phyloP scores from a whole-genome alignment of 2,329 filamentous ascomycete genomes.

The Penicillium palitans region DNA sequence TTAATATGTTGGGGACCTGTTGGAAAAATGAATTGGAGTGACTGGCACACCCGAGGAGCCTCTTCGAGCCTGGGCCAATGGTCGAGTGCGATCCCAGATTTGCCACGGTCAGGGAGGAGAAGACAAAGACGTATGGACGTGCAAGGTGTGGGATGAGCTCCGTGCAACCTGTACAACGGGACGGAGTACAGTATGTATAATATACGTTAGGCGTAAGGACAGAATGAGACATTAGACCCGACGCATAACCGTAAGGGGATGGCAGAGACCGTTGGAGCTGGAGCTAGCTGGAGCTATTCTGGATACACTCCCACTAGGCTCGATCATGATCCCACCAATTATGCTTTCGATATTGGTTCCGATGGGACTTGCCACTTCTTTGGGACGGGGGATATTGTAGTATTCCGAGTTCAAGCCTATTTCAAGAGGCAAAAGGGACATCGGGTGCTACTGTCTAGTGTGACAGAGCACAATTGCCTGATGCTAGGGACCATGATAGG shows the following conservation, averaged over 20 bases:
- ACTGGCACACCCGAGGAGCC: slow-evolving; percentile 1
- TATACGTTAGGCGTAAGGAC: slow-evolving; percentile 5
- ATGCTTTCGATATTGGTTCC: not conserved
- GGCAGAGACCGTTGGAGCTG: slow-evolving; percentile 7
- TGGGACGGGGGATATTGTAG: not conserved
- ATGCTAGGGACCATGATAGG: not conserved
- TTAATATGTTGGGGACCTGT: not conserved
- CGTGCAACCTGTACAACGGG: not conserved
- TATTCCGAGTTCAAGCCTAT: not conserved
- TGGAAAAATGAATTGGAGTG: not conserved
- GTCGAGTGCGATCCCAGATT: slow-evolving; percentile 9
- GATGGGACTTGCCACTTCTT: not conserved
- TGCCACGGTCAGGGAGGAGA: slow-evolving; percentile 19
- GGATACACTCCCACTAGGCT: slow-evolving; percentile 29
- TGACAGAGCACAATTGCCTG: not conserved
- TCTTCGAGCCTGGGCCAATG: slow-evolving; percentile 1
- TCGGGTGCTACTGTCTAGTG: not conserved
- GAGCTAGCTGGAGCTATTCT: not conserved
- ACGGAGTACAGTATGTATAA: not conserved
- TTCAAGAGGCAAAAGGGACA: not conserved
- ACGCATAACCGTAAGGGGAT: slow-evolving; percentile 9
- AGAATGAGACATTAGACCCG: slow-evolving; percentile 6
- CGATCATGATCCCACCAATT: slow-evolving; percentile 25
- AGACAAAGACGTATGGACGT: not conserved
- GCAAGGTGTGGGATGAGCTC: not conserved